phyloP scores from a whole-genome alignment of 2,329 filamentous ascomycete genomes.

The Lecanicillium sp. region DNA sequence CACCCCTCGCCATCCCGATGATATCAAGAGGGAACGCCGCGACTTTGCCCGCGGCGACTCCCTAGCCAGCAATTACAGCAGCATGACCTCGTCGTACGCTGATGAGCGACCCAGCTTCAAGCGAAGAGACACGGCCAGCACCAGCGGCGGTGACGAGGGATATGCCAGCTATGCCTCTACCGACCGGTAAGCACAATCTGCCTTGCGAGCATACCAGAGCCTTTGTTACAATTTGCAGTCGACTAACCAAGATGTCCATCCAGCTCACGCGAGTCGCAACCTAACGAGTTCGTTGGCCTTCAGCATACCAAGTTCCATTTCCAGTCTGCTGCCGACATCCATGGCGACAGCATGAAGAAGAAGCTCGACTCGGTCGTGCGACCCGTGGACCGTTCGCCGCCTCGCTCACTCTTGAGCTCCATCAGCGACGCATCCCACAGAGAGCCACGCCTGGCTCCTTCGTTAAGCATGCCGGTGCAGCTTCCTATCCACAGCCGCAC shows the following conservation, averaged over 20 bases:
- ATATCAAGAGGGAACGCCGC: conserved; percentile 21
- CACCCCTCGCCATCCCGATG: conserved; percentile 20
- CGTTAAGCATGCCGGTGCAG: conserved; percentile 36
- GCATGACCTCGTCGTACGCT: conserved; percentile 24
- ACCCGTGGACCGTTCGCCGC: conserved; percentile 37
- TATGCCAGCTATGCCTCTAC: conserved; percentile 35
- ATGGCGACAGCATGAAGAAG: conserved; percentile 45
- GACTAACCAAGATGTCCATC: conserved; percentile 2
- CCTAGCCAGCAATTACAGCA: conserved; percentile 29
- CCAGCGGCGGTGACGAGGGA: conserved; percentile 28
- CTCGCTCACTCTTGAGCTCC: conserved; percentile 36
- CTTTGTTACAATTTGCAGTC: conserved; percentile 11
- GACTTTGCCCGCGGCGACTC: conserved; percentile 19
- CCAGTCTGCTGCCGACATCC: conserved; percentile 35
- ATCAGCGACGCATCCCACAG: conserved; percentile 29
- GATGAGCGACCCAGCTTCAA: conserved; percentile 27
- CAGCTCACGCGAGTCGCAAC: conserved; percentile 34
- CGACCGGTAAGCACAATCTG: conserved; percentile 22
- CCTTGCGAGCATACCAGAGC: conserved; percentile 2
- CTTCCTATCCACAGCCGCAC: conserved; percentile 30
- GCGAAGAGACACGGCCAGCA: conserved; percentile 21
- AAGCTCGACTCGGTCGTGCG: conserved; percentile 44
- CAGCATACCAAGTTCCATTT: conserved; percentile 44
- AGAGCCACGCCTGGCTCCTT: conserved; percentile 31
- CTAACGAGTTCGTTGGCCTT: conserved; percentile 35